A percentile compares a stretch with the other conserved stretches of the same genome.
These are phyloP conservation scores for Boletus subparvulus DNA, from an alignment of 768 basidiomycete genomes.

Conservation along the genomic window DNA sequence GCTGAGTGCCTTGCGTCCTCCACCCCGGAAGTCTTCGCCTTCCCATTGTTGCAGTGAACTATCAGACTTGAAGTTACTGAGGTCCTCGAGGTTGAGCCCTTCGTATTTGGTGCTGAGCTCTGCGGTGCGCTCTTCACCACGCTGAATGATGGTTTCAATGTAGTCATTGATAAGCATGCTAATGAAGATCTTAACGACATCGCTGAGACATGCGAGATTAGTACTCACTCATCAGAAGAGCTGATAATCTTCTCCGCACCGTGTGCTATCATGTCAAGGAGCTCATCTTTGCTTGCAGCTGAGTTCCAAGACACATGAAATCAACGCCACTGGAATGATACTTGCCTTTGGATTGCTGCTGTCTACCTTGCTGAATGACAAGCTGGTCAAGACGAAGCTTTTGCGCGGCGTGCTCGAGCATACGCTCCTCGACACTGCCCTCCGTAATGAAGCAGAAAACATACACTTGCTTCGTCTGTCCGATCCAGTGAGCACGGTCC, in stretches of 20 bases:
- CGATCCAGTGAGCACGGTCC: conserved; percentile 97
- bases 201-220: neutral
- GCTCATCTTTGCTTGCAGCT: conserved; percentile 93
- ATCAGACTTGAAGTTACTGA: conserved; percentile 96
- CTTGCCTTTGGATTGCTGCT: conserved; percentile 75
- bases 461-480: conserved; percentile 87
- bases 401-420: conserved; percentile 89
- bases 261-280: conserved; percentile 97
- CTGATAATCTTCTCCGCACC: conserved; percentile 98
- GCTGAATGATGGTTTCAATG: conserved; percentile 90
- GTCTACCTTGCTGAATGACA: conserved; percentile 94
- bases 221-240: conserved; percentile 62
- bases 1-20: conserved; percentile 70
- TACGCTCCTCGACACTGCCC: conserved; percentile 89
- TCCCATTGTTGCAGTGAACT: conserved; percentile 93
- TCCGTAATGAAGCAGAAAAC: conserved; percentile 85
- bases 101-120: conserved; percentile 93
- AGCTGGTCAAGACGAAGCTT: conserved; percentile 93
- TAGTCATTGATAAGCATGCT: conserved; percentile 82
- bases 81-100: conserved; percentile 86
- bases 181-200: neutral
- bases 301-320: conserved; percentile 2
- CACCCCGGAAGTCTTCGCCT: conserved; percentile 85
- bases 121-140: conserved; percentile 86
- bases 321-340: neutral